Conservation (phyloP, 2,329 filamentous ascomycete genomes). For the Teratosphaeria zuluensis region DNA sequence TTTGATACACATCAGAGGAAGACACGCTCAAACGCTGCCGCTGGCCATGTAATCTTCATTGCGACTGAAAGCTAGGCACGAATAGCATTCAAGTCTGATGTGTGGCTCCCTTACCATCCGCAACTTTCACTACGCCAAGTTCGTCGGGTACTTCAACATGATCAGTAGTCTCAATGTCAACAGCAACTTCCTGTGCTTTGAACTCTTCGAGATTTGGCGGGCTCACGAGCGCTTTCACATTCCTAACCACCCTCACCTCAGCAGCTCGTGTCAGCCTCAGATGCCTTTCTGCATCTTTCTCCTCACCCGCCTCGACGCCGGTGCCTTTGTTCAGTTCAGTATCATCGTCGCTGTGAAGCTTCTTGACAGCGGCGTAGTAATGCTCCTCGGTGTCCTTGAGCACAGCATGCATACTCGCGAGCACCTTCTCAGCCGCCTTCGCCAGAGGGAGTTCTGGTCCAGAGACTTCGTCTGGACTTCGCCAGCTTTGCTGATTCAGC, state of each 20-base stretch:
- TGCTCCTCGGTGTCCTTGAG: constrained; percentile 57
- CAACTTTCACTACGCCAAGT: not conserved
- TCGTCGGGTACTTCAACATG: constrained; percentile 1
- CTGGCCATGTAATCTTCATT: not conserved
- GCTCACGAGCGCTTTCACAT: constrained; percentile 56
- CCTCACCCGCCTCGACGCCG: constrained; percentile 32
- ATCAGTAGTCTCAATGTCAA: constrained; percentile 1
- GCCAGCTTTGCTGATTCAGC: constrained; percentile 55
- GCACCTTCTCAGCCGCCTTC: constrained; percentile 71
- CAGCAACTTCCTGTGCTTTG: constrained; percentile 37
- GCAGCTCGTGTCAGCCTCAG: constrained; percentile 71
- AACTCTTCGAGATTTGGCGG: constrained; percentile 58
- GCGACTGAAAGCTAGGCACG: not conserved
- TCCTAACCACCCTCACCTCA: constrained; percentile 74
- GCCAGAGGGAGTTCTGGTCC: constrained; percentile 71
- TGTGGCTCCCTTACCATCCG: not conserved
- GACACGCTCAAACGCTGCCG: not conserved
- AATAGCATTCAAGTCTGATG: not conserved
- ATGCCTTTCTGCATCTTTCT: constrained; percentile 49
- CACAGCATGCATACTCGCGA: constrained; percentile 87
- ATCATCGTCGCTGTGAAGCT: constrained; percentile 35
- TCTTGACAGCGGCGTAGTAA: constrained; percentile 51
- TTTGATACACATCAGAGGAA: not conserved
- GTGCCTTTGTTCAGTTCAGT: constrained; percentile 34
- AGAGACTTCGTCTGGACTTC: constrained; percentile 61